phyloP scores from a whole-genome alignment of 1,139 yeast species.

The Dujonia santamariae region DNA sequence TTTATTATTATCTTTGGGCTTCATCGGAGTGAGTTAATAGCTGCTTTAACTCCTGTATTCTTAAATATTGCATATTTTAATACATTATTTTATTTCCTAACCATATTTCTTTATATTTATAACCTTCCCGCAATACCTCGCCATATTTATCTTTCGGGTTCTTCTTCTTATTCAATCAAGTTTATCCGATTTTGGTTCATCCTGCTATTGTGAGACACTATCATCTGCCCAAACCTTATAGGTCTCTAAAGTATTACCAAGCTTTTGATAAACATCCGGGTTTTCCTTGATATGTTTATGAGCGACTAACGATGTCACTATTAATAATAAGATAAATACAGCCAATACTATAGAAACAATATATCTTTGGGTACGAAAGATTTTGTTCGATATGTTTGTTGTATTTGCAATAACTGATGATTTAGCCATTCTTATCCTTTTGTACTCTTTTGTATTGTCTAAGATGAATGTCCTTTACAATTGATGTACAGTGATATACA shows the following conservation, averaged over 20 bases:
- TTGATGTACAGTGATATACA: too few species aligned
- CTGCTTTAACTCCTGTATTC: too few species aligned
- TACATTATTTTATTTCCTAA: too few species aligned
- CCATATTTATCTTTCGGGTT: too few species aligned
- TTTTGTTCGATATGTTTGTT: conserved; percentile 4
- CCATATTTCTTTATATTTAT: too few species aligned
- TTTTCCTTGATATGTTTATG: conserved; percentile 16
- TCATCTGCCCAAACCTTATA: not conserved
- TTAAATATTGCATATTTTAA: too few species aligned
- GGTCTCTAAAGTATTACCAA: conserved; percentile 12
- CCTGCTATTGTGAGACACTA: too few species aligned
- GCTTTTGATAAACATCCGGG: conserved; percentile 13
- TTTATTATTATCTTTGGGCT: too few species aligned
- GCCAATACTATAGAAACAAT: conserved; percentile 2
- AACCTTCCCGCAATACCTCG: too few species aligned
- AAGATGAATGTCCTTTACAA: too few species aligned
- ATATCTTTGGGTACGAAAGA: conserved; percentile 7
- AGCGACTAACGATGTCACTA: conserved; percentile 5
- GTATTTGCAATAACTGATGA: conserved; percentile 6
- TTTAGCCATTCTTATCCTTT: conserved; percentile 5
- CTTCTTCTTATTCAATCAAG: not conserved
- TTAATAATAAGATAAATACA: conserved; percentile 2
- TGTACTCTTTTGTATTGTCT: too few species aligned
- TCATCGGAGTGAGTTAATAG: too few species aligned
- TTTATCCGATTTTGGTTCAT: not conserved